These are phyloP conservation scores for Hypoxylon sp. DNA, from an alignment of 2,329 filamentous ascomycete genomes.

Conservation along the genomic window DNA sequence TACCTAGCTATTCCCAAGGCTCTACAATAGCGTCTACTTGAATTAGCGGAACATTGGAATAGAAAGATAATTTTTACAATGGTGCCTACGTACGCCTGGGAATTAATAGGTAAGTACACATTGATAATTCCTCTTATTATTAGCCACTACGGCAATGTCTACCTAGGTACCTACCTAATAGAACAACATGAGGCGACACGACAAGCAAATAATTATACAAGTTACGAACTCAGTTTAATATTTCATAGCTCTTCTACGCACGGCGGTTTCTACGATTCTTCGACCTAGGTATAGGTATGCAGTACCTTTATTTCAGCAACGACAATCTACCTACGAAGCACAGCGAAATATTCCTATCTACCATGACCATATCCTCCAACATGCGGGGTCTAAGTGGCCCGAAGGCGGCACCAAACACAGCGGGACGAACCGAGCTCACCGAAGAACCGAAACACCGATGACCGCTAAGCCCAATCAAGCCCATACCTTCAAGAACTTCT, in stretches of 20 bases:
- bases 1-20: background rate
- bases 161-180: too few species aligned
- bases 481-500: constrained; percentile 75
- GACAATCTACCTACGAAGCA: background rate
- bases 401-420: background rate
- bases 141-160: background rate
- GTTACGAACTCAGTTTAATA: background rate
- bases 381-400: too few species aligned
- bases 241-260: background rate
- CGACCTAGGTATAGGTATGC: background rate
- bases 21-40: background rate
- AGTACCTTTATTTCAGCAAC: background rate
- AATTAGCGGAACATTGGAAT: background rate
- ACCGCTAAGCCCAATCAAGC: constrained; percentile 58
- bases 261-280: background rate
- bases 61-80: background rate
- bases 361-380: too few species aligned
- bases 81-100: background rate
- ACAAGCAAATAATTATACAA: background rate
- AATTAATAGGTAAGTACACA: background rate
- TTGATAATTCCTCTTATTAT: background rate
- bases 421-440: background rate
- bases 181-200: background rate
- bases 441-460: background rate
- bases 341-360: too few species aligned